Conservation (phyloP, 495 filamentous ascomycete species). For the Cudoniella acicularis region DNA sequence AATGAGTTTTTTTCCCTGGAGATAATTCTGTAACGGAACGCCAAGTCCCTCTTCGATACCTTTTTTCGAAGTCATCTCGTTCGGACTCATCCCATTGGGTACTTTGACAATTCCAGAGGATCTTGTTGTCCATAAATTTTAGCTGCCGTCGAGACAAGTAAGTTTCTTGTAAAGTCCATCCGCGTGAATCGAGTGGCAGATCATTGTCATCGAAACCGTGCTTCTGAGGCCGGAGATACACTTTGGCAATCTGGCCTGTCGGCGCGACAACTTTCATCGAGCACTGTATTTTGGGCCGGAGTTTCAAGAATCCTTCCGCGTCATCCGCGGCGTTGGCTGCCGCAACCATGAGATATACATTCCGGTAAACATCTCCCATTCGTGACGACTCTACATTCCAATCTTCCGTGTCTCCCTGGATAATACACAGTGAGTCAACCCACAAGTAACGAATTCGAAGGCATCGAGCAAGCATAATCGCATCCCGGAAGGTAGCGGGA, state of each 20-base stretch:
- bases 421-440: too few species aligned
- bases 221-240: background rate
- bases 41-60: background rate
- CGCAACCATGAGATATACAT: constrained; percentile 7
- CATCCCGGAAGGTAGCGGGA: background rate
- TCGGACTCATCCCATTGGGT: background rate
- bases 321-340: background rate
- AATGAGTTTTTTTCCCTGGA: background rate
- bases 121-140: background rate
- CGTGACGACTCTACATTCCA: constrained; percentile 27
- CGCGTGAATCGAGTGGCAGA: background rate
- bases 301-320: background rate
- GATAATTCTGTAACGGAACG: background rate
- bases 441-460: constrained; percentile 28
- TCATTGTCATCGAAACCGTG: background rate
- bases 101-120: background rate
- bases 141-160: background rate
- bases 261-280: background rate
- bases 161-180: background rate
- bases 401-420: constrained; percentile 30
- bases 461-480: background rate
- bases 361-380: constrained; percentile 21
- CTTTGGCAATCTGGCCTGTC: background rate
- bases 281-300: background rate
- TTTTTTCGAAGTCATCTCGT: background rate